Evolutionary conservation across 2,329 filamentous ascomycete genomes (phyloP).

Genomic region (Periglandula ipomoeae): DNA sequence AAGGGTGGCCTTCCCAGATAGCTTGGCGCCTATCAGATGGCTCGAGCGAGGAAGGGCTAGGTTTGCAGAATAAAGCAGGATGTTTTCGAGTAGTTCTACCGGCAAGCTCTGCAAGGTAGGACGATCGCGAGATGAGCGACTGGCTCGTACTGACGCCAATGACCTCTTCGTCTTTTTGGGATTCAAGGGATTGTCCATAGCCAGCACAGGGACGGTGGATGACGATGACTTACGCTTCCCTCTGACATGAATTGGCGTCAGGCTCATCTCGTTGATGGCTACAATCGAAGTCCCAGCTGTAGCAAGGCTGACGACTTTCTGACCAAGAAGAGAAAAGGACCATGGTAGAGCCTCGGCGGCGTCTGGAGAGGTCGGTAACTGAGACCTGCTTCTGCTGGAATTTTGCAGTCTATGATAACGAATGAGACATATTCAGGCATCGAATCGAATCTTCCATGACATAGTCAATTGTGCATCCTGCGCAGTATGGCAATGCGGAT

Average conservation of each 20-base stretch:
- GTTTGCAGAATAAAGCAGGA: constrained; percentile 42
- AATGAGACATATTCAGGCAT: too few species aligned
- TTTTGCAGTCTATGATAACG: too few species aligned
- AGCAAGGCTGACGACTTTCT: not conserved
- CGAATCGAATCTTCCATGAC: too few species aligned
- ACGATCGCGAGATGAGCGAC: constrained; percentile 17
- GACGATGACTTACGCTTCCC: constrained; percentile 31
- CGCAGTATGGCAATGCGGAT: too few species aligned
- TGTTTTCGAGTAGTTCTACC: constrained; percentile 42
- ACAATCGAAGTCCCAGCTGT: not conserved
- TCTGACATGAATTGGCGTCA: constrained; percentile 39
- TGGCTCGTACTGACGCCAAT: constrained; percentile 20
- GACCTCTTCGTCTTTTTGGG: constrained; percentile 20
- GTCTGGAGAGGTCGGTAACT: too few species aligned
- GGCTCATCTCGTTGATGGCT: constrained; percentile 26
- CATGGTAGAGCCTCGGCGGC: not conserved
- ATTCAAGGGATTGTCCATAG: not conserved
- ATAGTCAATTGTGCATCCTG: too few species aligned
- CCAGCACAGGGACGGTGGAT: constrained; percentile 8
- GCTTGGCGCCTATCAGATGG: constrained; percentile 33
- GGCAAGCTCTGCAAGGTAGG: constrained; percentile 31
- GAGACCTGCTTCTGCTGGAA: too few species aligned
- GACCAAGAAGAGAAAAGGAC: not conserved
- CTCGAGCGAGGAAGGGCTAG: constrained; percentile 36
- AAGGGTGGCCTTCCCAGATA: constrained; percentile 33